Base-by-base conservation (phyloP, 1,284 basidiomycete species). In the Microbotryum lychnidis-dioicae region DNA sequence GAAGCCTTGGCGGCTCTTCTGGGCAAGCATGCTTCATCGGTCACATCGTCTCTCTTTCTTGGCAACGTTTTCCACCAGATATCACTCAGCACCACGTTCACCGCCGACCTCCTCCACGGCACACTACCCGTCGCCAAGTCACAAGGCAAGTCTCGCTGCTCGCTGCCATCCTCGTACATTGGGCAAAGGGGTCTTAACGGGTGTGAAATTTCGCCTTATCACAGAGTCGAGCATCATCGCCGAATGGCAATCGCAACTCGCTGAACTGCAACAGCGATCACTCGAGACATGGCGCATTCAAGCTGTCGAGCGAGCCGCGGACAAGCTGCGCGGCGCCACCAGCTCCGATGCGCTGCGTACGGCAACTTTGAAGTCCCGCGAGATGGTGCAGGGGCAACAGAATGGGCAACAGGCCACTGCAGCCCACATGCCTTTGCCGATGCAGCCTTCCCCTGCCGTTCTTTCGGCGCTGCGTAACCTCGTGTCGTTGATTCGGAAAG, bases 31-130 rank as follows among this genome's bases (percentile, higher is more conserved):
- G 48, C 44, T 2, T 12, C 27, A 18, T 33, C 31, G 52, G 57
- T 62, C 33, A 29, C 47, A 5, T 21, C 25, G 2, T 44, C 64
- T 3, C 51, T 66, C 16, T 66, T 68, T 25, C 29, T 68, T 25
- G 64, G 67, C 29, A 58, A 60, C 29, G 58, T 68, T 25, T 60
- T 50, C 2, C 53, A 45, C 21, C 46, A 49, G 14, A 50, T 63
- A 8, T 59, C 46, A 8, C 23, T 37, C 18, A 56, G 54, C 25
- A 18, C 33, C 20, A 27, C 61, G 1, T 58, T 62, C 56, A 48
- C 49, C 16, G 37, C 45, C 21, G 61, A 62, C 50, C 49, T 62
- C 4, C 33, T 62, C 29, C 57, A 58, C 42, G 61, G 61, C 31
- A 33, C 29, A 18, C 25, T 44, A 27, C 42, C 60, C 25, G 45